Percentiles rank a stretch among this genome's conserved stretches.
Conservation (phyloP, 495 filamentous ascomycete genomes). For the Xanthoparmelia taractica region DNA sequence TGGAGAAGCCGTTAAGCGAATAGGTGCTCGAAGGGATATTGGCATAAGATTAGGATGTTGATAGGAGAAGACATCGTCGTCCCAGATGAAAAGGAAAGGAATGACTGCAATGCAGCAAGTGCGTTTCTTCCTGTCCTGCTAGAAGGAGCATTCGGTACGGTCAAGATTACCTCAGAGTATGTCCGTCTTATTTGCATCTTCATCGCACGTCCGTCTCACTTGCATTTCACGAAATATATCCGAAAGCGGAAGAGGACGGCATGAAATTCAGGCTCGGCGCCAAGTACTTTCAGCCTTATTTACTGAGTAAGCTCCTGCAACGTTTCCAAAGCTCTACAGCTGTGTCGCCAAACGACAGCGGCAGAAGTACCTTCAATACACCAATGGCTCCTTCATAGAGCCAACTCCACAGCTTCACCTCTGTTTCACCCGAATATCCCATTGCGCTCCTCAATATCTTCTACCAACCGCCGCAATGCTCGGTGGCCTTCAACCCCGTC, state of each 20-base stretch:
- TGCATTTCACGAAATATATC: too few relatives aligned
- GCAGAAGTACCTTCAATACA: background rate
- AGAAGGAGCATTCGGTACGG: background rate
- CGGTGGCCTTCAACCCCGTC: conserved; percentile 19
- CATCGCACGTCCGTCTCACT: background rate
- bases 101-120: background rate
- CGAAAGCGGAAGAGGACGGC: background rate
- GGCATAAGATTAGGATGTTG: background rate
- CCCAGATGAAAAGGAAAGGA: background rate
- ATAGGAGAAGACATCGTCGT: background rate
- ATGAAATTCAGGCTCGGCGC: background rate
- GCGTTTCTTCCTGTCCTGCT: background rate
- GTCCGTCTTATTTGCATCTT: background rate
- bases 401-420: background rate
- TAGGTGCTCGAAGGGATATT: background rate
- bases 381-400: conserved; percentile 6
- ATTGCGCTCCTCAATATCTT: background rate
- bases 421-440: background rate
- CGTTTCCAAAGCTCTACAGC: conserved; percentile 11
- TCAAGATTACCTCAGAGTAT: background rate
- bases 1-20: conserved; percentile 1
- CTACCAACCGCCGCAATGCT: conserved; percentile 1
- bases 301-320: conserved; percentile 7
- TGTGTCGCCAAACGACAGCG: background rate
- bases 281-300: conserved; percentile 12